Percentiles rank a stretch among this genome's conserved stretches.
These are phyloP conservation scores for Aspergillus heteromorphus DNA, from an alignment of 495 filamentous ascomycete genomes.

Conservation along the genomic window DNA sequence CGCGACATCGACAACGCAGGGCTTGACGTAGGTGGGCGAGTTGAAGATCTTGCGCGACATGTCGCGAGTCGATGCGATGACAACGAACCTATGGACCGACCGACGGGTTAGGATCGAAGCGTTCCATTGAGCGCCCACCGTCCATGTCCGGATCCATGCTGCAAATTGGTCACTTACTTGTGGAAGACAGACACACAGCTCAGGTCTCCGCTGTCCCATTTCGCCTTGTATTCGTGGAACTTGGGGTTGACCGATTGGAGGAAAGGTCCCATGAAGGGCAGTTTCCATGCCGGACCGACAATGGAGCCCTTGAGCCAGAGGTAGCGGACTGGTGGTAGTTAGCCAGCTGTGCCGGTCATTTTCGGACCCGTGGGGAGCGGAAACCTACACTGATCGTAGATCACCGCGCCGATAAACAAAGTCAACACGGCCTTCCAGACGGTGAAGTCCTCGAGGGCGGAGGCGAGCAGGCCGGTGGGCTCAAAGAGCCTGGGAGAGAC, in stretches of 20 bases:
- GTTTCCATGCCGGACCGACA: constrained; percentile 74
- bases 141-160: not conserved
- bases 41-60: constrained; percentile 98
- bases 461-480: constrained; percentile 34
- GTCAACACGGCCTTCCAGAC: constrained; percentile 61
- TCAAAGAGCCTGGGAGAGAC: constrained; percentile 44
- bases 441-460: constrained; percentile 51
- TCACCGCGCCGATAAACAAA: constrained; percentile 61
- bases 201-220: constrained; percentile 85
- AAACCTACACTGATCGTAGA: constrained; percentile 79
- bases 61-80: constrained; percentile 93
- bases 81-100: constrained; percentile 68
- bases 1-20: constrained; percentile 92
- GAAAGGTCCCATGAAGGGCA: constrained; percentile 95
- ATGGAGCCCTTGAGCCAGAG: constrained; percentile 82
- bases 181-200: constrained; percentile 99
- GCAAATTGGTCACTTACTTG: constrained; percentile 60
- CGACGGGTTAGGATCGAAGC: not conserved
- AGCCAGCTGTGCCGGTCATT: not conserved
- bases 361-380: not conserved
- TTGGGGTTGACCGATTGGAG: constrained; percentile 87
- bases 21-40: constrained; percentile 86
- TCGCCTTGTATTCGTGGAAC: constrained; percentile 81
- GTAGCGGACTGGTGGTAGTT: constrained; percentile 61
- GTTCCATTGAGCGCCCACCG: not conserved